Base-by-base conservation (phyloP, 108 stramenopile species). In the Nitzschia sp. region DNA sequence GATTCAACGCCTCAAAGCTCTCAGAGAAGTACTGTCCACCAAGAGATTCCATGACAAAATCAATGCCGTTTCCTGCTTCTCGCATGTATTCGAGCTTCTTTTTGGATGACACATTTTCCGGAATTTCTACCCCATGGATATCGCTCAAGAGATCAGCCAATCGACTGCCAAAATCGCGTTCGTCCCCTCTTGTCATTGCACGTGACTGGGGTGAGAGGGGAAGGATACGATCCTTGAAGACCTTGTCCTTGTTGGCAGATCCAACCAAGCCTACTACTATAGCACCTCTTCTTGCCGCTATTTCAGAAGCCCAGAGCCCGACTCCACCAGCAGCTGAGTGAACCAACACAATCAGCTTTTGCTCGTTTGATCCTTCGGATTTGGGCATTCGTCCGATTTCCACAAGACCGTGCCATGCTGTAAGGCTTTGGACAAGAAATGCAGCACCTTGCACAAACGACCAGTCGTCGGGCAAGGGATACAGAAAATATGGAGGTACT, bases 381-480 rank as follows among this genome's bases (percentile, higher is more conserved):
- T n/a, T n/a, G 2, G 72, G 72, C 64, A 73, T 68, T 38, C 65
- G 54, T 35, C 66, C 77, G 34, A 59, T 54, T 62, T 60, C 59
- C 13, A 67, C 71, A 4, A 60, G 49, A 32, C 77, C 71, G 38
- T 66, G 71, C 71, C 71, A 72, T 29, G 71, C 77, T 24, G 81
- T 82, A 8, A 82, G 59, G 4, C 64, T 74, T 46, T 82, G 66
- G 17, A 76, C 82, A 6, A 74, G 34, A 46, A 80, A 72, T 2
- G 53, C 48, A 32, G 82, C 79, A 19, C 75, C 82, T 47, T 80
- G 65, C 5, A 42, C 72, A 56, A 46, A 58, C 19, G 51, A 46
- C 82, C 75, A 83, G 34, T 34, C 8, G 33, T 45, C 53, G 0
- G 35, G 67, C 21, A 68, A 15, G 6, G 67, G 67, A 8, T 36